Percentiles rank a stretch among this genome's conserved stretches.
Conservation (phyloP, 176 grass and related monocot genomes). For the Miscanthus lutarioriparius region DNA sequence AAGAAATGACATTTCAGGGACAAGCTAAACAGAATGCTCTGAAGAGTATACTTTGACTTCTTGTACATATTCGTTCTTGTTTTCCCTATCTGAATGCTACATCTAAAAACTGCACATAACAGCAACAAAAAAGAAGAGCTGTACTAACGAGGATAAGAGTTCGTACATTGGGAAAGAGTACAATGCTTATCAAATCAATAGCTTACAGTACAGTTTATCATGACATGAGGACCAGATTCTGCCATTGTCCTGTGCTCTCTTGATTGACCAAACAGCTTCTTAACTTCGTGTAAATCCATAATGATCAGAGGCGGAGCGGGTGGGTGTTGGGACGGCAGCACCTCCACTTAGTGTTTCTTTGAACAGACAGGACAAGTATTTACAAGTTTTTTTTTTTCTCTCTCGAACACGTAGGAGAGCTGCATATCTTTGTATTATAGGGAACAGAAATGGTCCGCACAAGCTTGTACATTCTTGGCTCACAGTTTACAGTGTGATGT, state of each 20-base stretch:
- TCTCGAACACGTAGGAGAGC: too few relatives aligned
- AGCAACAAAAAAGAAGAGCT: neutral
- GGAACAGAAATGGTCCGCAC: too few relatives aligned
- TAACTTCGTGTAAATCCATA: neutral
- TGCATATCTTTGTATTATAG: too few relatives aligned
- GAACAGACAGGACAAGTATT: neutral
- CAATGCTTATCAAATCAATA: neutral
- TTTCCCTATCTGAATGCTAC: neutral
- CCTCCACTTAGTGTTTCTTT: neutral
- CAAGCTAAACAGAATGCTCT: neutral
- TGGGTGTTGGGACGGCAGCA: conserved; percentile 30
- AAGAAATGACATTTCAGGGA: neutral
- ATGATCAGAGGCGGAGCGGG: conserved; percentile 33
- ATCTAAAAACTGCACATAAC: neutral
- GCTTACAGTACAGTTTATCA: neutral
- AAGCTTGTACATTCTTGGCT: neutral
- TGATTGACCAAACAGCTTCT: conserved; percentile 35
- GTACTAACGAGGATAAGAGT: neutral
- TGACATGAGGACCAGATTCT: conserved; percentile 17
- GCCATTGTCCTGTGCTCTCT: neutral
- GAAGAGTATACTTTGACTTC: neutral
- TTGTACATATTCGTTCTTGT: neutral
- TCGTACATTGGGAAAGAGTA: neutral
- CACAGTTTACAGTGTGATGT: conserved; percentile 15
- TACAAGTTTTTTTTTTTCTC: neutral